These are phyloP conservation scores for Neonectria punicea DNA, from an alignment of 2,329 filamentous ascomycete species.

Conservation along the genomic window DNA sequence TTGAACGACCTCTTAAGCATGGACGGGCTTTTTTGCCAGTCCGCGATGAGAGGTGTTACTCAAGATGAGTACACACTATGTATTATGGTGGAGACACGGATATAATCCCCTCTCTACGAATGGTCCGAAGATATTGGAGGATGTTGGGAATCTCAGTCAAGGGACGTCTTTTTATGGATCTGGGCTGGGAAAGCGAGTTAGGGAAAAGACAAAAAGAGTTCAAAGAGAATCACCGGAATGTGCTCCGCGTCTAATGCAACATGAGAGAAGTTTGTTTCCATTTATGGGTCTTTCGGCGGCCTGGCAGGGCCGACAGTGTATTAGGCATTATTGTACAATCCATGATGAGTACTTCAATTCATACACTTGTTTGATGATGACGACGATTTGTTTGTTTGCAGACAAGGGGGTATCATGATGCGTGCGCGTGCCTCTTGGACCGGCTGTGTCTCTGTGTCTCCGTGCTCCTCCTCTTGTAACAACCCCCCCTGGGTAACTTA, in stretches of 20 bases:
- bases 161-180: slow-evolving; percentile 26
- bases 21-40: slow-evolving; percentile 17
- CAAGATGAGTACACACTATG: slow-evolving; percentile 22
- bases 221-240: slow-evolving; percentile 35
- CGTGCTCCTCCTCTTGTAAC: slow-evolving; percentile 16
- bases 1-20: slow-evolving; percentile 10
- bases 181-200: slow-evolving; percentile 37
- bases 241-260: slow-evolving; percentile 46
- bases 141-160: slow-evolving; percentile 35
- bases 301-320: slow-evolving; percentile 37
- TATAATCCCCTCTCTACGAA: slow-evolving; percentile 21
- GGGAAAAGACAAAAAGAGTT: slow-evolving; percentile 36
- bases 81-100: slow-evolving; percentile 23
- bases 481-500: slow-evolving; percentile 43
- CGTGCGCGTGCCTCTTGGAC: slow-evolving; percentile 36
- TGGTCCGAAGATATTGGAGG: slow-evolving; percentile 34
- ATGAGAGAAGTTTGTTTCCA: slow-evolving; percentile 38
- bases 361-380: slow-evolving; percentile 41
- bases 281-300: slow-evolving; percentile 29
- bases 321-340: slow-evolving; percentile 49
- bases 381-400: slow-evolving; percentile 35
- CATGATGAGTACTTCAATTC: slow-evolving; percentile 39
- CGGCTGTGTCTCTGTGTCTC: slow-evolving; percentile 22
- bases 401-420: slow-evolving; percentile 46
- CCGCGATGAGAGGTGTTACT: slow-evolving; percentile 28